Conservation (phyloP, 2,329 filamentous ascomycete genomes). For the Monosporascus ibericus region DNA sequence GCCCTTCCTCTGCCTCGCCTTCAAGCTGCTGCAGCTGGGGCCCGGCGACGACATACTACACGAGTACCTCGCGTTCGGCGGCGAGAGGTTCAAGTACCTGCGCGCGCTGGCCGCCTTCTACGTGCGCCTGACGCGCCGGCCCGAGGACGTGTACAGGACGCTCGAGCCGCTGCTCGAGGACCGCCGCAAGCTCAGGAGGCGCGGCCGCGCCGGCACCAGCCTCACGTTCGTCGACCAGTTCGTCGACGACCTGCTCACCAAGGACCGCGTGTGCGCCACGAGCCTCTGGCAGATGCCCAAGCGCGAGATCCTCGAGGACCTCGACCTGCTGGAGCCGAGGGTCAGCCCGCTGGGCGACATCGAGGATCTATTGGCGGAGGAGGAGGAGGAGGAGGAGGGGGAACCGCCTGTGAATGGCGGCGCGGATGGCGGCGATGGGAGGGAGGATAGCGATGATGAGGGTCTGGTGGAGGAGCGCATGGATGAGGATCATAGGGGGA, state of each 20-base stretch:
- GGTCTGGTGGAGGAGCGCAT: constrained; percentile 7
- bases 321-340: constrained; percentile 80
- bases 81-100: constrained; percentile 77
- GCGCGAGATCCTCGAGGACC: constrained; percentile 76
- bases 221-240: constrained; percentile 88
- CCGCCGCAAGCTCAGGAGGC: constrained; percentile 72
- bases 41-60: constrained; percentile 72
- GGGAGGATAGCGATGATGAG: constrained; percentile 11
- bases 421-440: constrained; percentile 2
- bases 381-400: constrained; percentile 39
- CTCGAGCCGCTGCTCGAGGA: constrained; percentile 83
- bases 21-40: constrained; percentile 87
- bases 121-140: constrained; percentile 77
- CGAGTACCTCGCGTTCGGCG: constrained; percentile 74
- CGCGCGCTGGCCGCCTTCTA: constrained; percentile 89
- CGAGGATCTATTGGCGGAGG: constrained; percentile 62
- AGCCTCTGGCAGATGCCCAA: constrained; percentile 87
- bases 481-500: constrained; percentile 11
- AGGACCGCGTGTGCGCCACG: constrained; percentile 86
- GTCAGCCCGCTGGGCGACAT: constrained; percentile 78
- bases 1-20: constrained; percentile 87
- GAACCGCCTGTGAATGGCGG: neutral
- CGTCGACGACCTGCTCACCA: constrained; percentile 82
- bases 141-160: constrained; percentile 71
- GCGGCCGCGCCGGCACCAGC: constrained; percentile 66